These are phyloP conservation scores for Vanderwaltozyma tropicalis DNA, from an alignment of 805 yeast species.

Conservation along the genomic window DNA sequence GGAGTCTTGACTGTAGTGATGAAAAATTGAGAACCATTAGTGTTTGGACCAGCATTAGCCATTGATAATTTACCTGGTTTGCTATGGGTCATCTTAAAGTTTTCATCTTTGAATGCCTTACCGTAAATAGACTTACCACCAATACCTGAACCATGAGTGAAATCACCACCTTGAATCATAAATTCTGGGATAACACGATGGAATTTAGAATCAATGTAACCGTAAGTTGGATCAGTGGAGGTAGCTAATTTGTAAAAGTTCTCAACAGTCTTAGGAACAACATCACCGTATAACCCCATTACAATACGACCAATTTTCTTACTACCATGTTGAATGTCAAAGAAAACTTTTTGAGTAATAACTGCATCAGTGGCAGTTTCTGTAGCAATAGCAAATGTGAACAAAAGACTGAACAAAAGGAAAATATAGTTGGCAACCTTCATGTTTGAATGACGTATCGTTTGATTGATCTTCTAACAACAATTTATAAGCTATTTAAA, in stretches of 20 bases:
- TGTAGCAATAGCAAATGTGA: background rate
- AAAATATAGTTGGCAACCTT: background rate
- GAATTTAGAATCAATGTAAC: constrained; percentile 53
- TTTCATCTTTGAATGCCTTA: constrained; percentile 55
- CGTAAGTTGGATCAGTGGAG: constrained; percentile 61
- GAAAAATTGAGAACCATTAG: constrained; percentile 92
- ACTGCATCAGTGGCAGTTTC: constrained; percentile 21
- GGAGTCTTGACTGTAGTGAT: constrained; percentile 73
- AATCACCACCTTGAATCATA: constrained; percentile 79
- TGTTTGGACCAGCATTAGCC: constrained; percentile 73
- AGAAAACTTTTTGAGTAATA: constrained; percentile 71
- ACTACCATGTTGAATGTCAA: constrained; percentile 77
- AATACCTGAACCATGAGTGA: constrained; percentile 55
- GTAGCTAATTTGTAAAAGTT: constrained; percentile 74
- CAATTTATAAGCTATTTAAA: too few relatives aligned
- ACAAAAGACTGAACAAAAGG: background rate
- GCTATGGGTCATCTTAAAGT: constrained; percentile 56
- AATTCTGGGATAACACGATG: constrained; percentile 64
- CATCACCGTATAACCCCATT: constrained; percentile 79
- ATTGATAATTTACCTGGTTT: constrained; percentile 60
- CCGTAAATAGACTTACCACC: constrained; percentile 74
- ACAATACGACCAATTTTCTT: constrained; percentile 68
- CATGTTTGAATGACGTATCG: too few relatives aligned
- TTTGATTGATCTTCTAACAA: too few relatives aligned
- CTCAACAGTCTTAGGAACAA: constrained; percentile 80